Percentiles rank a stretch among this genome's conserved stretches.
Evolutionary conservation across 83 land plant species (phyloP).

Genomic region (Larix sibirica): DNA sequence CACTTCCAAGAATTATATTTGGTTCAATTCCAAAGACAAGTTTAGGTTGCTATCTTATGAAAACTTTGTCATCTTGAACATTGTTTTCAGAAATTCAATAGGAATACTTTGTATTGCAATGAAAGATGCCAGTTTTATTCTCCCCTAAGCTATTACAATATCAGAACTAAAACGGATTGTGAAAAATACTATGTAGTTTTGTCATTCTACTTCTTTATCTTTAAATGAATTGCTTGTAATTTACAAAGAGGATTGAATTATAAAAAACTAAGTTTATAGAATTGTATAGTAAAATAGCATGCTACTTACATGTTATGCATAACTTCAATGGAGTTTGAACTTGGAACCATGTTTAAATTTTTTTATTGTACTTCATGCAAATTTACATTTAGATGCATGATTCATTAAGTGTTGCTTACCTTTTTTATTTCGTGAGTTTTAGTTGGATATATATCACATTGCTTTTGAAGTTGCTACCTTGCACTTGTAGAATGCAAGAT

Average conservation of each 20-base stretch:
- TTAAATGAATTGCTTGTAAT: background rate
- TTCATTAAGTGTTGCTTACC: background rate
- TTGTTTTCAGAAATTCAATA: background rate
- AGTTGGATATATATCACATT: background rate
- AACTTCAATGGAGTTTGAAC: background rate
- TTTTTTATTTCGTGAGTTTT: background rate
- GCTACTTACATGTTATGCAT: background rate
- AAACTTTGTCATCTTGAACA: background rate
- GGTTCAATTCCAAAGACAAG: too few species aligned
- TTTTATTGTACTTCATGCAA: background rate
- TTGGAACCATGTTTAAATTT: background rate
- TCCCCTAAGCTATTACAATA: background rate
- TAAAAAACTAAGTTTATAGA: background rate
- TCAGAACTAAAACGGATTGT: background rate
- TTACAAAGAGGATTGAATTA: background rate
- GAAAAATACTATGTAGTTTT: background rate
- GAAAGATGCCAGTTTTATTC: background rate
- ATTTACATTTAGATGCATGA: background rate
- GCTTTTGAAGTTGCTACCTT: slow-evolving; percentile 66
- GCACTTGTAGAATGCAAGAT: slow-evolving; percentile 84
- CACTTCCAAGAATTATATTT: background rate
- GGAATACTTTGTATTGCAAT: background rate
- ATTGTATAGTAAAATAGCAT: background rate
- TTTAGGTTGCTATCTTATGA: background rate
- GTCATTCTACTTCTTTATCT: background rate